Base-by-base conservation (phyloP, 371 early-diverging fungal genomes). In the Circinella minor region DNA sequence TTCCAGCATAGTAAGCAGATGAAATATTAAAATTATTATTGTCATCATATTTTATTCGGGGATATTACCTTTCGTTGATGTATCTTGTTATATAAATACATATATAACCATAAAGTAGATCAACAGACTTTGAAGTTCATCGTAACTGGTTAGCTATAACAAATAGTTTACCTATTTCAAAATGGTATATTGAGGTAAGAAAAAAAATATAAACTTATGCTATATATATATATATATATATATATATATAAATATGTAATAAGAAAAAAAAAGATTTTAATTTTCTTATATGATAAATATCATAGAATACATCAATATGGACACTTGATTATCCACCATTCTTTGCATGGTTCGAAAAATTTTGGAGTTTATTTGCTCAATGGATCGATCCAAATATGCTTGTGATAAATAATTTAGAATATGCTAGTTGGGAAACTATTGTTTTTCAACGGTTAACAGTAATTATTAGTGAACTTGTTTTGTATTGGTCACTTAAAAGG, bases 111-210 rank as follows among this genome's bases (percentile, higher is more conserved):
- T n/a, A 55, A 69, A 93, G 94, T 78, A 88, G 88, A 69, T 98
- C 98, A 43, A 98, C 99, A 15, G 99, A 98, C 84, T 98, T 98
- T 87, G 99, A 98, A 78, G 99, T 98, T 5, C 99, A 98, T 82
- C 89, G 99, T 66, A 97, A 98, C 81, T 98, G 99, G 99, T 87
- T 98, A 36, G 98, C 98, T 46, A 93, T 98, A 67, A 98, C 99
- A 6, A 82, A 91, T 70, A 88, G 89, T 61, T 81, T 96, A 27
- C 95, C 98, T 4, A 76, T 95, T 36, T 75, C 79, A 13, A 63
- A 90, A 68, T 98, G 99, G 99, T 98, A 98, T 74, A 84, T 81
- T 72, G 97, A 97, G 82, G 93, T 93, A 82, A 59, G 68, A 48
- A 17, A 27, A 27, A 49, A 51, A 38, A 8, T 4, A 13, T 60